A percentile compares a stretch with the other conserved stretches of the same genome.
Evolutionary conservation across 2,329 filamentous ascomycete genomes (phyloP).

Genomic region (Chrysoporthe puriensis): DNA sequence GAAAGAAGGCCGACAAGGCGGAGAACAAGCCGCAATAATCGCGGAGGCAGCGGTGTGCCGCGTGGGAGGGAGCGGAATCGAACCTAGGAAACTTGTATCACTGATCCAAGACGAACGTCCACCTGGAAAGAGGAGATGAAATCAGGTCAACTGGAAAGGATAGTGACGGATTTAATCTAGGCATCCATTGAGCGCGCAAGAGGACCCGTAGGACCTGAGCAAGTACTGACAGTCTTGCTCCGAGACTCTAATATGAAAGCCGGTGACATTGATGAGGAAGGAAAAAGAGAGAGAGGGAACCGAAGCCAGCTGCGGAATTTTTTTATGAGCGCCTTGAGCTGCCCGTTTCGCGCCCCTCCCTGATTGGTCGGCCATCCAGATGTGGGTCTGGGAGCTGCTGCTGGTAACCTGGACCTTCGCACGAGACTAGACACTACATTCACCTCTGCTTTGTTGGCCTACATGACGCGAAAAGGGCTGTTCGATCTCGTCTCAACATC

Average conservation of each 20-base stretch:
- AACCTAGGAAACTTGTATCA: constrained; percentile 39
- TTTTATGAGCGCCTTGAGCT: constrained; percentile 19
- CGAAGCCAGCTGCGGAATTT: constrained; percentile 35
- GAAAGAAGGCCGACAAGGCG: constrained; percentile 44
- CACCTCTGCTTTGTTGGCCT: not conserved
- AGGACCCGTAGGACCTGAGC: constrained; percentile 81
- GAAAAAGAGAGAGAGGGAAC: constrained; percentile 45
- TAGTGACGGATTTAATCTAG: constrained; percentile 77
- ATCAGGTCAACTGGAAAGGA: constrained; percentile 71
- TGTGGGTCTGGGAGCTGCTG: not conserved
- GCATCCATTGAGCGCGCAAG: constrained; percentile 97
- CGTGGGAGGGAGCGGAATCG: not conserved
- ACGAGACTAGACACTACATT: not conserved
- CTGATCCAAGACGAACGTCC: constrained; percentile 42
- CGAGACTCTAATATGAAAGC: constrained; percentile 99
- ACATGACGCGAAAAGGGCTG: not conserved
- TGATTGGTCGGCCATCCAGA: constrained; percentile 2
- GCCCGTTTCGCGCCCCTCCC: constrained; percentile 6
- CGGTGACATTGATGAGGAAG: constrained; percentile 73
- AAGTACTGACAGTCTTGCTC: constrained; percentile 88
- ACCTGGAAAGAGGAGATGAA: constrained; percentile 44
- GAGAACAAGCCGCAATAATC: constrained; percentile 23
- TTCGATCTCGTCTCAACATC: not conserved
- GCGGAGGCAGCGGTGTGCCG: not conserved
- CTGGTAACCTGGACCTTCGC: not conserved